A percentile compares a stretch with the other conserved stretches of the same genome.
Conservation (phyloP, 176 grass and related monocot genomes). For the Oryza nivara region DNA sequence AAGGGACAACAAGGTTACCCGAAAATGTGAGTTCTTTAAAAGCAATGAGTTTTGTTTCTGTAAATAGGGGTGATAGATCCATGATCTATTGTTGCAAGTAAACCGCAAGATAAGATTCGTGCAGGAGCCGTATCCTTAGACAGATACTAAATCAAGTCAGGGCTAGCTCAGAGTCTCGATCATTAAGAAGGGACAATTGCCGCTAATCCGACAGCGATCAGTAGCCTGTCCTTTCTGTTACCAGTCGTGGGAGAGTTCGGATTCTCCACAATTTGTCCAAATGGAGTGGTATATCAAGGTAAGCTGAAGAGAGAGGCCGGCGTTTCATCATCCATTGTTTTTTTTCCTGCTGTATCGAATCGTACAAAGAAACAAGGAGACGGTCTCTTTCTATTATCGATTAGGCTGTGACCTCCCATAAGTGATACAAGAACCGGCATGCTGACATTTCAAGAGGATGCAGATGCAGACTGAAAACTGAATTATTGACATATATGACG, state of each 20-base stretch:
- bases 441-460: background rate
- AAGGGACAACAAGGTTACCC: too few species aligned
- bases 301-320: background rate
- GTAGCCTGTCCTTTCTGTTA: background rate
- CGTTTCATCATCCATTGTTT: background rate
- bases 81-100: background rate
- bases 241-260: background rate
- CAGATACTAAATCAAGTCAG: background rate
- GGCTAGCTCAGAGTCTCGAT: background rate
- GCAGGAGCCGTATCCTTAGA: background rate
- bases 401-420: too few species aligned
- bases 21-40: background rate
- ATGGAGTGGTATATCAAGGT: background rate
- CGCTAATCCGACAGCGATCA: background rate
- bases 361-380: background rate
- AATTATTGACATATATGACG: background rate
- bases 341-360: background rate
- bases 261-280: slow-evolving; percentile 11
- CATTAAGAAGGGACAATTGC: background rate
- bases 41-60: background rate
- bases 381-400: too few species aligned
- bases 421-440: too few species aligned
- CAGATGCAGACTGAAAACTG: background rate
- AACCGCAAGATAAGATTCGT: slow-evolving; percentile 16
- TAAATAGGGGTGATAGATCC: background rate